Conservation (phyloP, 2,329 filamentous ascomycete genomes). For the Sporothrix globosa region DNA sequence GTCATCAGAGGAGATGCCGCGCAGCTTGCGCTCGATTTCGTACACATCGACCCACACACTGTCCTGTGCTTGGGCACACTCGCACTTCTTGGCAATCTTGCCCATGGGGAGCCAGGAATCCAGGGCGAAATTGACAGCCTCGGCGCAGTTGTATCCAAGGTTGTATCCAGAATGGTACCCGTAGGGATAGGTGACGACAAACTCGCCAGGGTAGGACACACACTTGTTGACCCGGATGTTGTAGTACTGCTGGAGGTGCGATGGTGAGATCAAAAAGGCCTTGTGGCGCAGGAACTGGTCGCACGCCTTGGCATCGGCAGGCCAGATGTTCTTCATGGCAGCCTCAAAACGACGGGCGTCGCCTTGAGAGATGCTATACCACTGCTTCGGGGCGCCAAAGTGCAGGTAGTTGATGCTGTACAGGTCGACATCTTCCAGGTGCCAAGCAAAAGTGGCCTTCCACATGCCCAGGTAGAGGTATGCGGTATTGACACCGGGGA, state of each 20-base stretch:
- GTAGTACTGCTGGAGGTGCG: slow-evolving; percentile 81
- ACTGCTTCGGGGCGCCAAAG: slow-evolving; percentile 97
- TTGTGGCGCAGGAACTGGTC: slow-evolving; percentile 97
- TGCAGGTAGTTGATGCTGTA: slow-evolving; percentile 99
- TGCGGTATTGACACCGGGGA: slow-evolving; percentile 96
- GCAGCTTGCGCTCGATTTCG: slow-evolving; percentile 90
- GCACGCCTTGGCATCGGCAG: slow-evolving; percentile 90
- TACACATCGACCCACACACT: slow-evolving; percentile 98
- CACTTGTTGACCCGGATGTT: slow-evolving; percentile 96
- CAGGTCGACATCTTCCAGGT: slow-evolving; percentile 95
- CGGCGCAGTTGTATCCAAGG: slow-evolving; percentile 96
- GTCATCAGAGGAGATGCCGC: slow-evolving; percentile 84
- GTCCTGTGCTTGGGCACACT: slow-evolving; percentile 92
- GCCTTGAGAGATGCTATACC: slow-evolving; percentile 98
- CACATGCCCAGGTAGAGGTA: slow-evolving; percentile 99
- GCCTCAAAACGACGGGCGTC: slow-evolving; percentile 91
- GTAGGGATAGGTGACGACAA: slow-evolving; percentile 97
- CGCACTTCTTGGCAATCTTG: slow-evolving; percentile 92
- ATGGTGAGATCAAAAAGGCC: slow-evolving; percentile 92
- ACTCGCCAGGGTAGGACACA: slow-evolving; percentile 94
- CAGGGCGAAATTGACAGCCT: slow-evolving; percentile 97
- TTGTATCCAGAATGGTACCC: slow-evolving; percentile 99
- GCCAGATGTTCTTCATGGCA: slow-evolving; percentile 95
- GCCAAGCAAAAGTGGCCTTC: slow-evolving; percentile 99
- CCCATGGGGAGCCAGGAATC: slow-evolving; percentile 95